Conservation (phyloP, 495 filamentous ascomycete species). For the Penicillium dipodomyicola region DNA sequence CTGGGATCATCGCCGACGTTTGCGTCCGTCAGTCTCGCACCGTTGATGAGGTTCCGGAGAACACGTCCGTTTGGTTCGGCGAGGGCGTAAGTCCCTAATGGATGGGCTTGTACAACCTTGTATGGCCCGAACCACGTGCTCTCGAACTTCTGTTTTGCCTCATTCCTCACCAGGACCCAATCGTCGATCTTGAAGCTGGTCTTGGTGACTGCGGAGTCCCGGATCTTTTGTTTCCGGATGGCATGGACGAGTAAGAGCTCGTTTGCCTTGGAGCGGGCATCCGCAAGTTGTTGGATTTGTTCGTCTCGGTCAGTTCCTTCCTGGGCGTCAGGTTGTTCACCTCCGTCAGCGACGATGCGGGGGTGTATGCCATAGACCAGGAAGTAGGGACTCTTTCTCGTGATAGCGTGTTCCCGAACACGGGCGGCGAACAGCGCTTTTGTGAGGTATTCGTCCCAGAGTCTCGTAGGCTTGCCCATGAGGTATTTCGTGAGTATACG, state of each 20-base stretch:
- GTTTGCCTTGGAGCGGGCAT: not conserved
- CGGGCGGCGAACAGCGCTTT: not conserved
- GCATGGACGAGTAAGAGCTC: not conserved
- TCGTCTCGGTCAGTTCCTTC: too few relatives aligned
- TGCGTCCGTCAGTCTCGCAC: too few relatives aligned
- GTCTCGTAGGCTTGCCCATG: not conserved
- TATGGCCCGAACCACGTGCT: too few relatives aligned
- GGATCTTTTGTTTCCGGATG: not conserved
- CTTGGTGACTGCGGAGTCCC: not conserved
- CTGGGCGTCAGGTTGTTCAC: too few relatives aligned
- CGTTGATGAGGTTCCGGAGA: too few relatives aligned
- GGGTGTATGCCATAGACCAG: not conserved
- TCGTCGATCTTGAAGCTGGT: not conserved
- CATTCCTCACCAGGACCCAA: not conserved
- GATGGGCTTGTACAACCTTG: too few relatives aligned
- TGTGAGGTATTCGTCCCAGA: not conserved
- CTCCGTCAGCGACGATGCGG: not conserved
- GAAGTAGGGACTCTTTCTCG: not conserved
- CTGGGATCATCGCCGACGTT: too few relatives aligned
- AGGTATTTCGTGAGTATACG: conserved; percentile 8
- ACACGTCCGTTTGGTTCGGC: too few relatives aligned
- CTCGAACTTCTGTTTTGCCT: too few relatives aligned
- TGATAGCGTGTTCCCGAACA: not conserved
- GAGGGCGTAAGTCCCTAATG: too few relatives aligned
- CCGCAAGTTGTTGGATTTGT: not conserved